phyloP scores from a whole-genome alignment of 352 stramenopile genomes.

The Phytophthora palmivora region DNA sequence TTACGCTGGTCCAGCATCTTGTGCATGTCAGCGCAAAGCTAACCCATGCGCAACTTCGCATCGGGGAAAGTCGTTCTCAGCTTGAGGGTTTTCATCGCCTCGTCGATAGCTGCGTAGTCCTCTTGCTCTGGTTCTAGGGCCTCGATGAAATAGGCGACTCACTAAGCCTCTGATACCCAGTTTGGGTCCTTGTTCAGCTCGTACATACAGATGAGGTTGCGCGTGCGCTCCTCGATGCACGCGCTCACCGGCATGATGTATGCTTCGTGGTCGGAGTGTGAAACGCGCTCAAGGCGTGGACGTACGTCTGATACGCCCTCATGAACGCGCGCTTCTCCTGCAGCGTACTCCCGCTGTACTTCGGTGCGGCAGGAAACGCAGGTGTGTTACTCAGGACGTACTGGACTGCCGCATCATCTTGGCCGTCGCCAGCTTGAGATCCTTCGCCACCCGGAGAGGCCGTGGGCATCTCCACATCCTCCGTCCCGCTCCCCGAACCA shows the following conservation, averaged over 20 bases:
- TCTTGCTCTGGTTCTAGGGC: no score
- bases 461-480: slow-evolving; percentile 1
- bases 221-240: no score
- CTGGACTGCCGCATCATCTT: background rate
- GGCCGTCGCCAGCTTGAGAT: no score
- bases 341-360: slow-evolving; percentile 9
- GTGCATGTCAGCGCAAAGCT: slow-evolving; percentile 9
- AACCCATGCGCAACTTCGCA: slow-evolving; percentile 1
- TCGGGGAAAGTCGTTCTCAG: slow-evolving; percentile 8
- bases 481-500: background rate
- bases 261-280: background rate
- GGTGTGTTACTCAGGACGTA: background rate
- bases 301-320: slow-evolving; percentile 9
- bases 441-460: background rate
- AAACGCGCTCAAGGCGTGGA: slow-evolving; percentile 8
- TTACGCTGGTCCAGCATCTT: slow-evolving; percentile 14
- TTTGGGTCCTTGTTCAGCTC: slow-evolving; percentile 7
- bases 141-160: slow-evolving; percentile 7
- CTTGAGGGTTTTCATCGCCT: slow-evolving; percentile 12
- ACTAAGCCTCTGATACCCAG: slow-evolving; percentile 11
- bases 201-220: no score
- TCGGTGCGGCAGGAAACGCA: background rate
- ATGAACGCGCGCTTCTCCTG: slow-evolving; percentile 7
- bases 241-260: slow-evolving; percentile 16
- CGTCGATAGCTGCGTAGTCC: no score